phyloP scores from a whole-genome alignment of 768 basidiomycete species.

The Boletus reticulatus region DNA sequence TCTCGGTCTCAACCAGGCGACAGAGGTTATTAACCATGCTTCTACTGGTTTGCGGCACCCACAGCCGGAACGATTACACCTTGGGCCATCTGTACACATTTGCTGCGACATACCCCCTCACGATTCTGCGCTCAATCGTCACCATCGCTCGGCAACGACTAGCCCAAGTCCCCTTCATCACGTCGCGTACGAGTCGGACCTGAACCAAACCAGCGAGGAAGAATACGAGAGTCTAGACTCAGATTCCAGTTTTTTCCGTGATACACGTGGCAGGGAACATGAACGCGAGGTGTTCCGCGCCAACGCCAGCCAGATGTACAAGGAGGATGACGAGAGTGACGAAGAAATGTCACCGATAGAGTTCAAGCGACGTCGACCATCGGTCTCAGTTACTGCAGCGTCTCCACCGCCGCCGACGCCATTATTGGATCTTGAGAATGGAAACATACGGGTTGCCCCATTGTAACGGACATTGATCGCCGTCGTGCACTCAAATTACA shows the following conservation, averaged over 20 bases:
- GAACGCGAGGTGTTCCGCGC: conserved; percentile 28
- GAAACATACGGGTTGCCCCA: not conserved
- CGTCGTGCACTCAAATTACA: conserved; percentile 16
- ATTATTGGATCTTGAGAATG: conserved; percentile 17
- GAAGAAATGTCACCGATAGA: conserved; percentile 36
- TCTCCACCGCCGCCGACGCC: conserved; percentile 24
- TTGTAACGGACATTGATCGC: conserved; percentile 12
- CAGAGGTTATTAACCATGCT: conserved; percentile 20
- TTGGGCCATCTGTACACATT: conserved; percentile 18
- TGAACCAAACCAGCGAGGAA: conserved; percentile 30
- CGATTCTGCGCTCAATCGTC: conserved; percentile 22
- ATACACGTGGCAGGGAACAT: conserved; percentile 22
- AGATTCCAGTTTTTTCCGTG: conserved; percentile 34
- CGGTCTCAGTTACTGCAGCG: conserved; percentile 27
- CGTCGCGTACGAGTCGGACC: conserved; percentile 30
- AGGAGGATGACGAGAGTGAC: conserved; percentile 33
- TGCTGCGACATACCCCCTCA: conserved; percentile 25
- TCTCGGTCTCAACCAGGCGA: conserved; percentile 28
- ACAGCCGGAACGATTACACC: conserved; percentile 30
- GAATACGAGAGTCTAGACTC: conserved; percentile 33
- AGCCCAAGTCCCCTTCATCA: conserved; percentile 42
- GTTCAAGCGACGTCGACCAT: conserved; percentile 35
- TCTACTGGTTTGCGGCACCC: conserved; percentile 25
- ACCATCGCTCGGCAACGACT: conserved; percentile 32
- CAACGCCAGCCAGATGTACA: conserved; percentile 34